Percentiles rank a stretch among this genome's conserved stretches.
Conservation (phyloP, 1,284 basidiomycete species). For the Pisolithus thermaeus region DNA sequence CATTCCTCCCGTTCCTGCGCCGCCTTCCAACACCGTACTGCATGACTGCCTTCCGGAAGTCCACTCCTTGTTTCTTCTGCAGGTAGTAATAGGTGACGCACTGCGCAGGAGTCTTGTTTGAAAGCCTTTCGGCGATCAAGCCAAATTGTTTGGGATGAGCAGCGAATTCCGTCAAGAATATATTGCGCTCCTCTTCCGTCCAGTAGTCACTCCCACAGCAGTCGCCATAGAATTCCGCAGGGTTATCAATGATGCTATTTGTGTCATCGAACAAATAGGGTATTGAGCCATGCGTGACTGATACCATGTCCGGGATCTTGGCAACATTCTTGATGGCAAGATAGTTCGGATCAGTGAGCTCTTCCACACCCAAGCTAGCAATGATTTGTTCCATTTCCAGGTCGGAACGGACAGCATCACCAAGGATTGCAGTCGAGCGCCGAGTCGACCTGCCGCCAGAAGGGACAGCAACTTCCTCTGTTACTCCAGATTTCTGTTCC, state of each 20-base stretch:
- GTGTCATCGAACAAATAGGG: constrained; percentile 77
- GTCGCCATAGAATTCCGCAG: constrained; percentile 72
- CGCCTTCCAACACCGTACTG: constrained; percentile 62
- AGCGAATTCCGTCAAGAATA: constrained; percentile 80
- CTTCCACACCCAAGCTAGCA: constrained; percentile 87
- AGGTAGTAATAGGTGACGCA: constrained; percentile 95
- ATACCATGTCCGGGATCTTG: constrained; percentile 87
- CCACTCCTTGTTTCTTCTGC: constrained; percentile 84
- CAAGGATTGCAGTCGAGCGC: constrained; percentile 63
- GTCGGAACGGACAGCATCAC: constrained; percentile 91
- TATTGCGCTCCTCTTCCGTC: constrained; percentile 81
- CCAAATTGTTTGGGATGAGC: constrained; percentile 93
- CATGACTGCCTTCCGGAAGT: constrained; percentile 74
- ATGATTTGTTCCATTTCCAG: constrained; percentile 97
- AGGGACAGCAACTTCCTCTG: constrained; percentile 40
- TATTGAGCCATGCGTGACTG: constrained; percentile 56
- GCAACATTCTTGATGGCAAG: constrained; percentile 88
- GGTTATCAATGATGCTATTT: constrained; percentile 77
- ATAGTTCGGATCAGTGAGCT: constrained; percentile 85
- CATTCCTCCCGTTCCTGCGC: constrained; percentile 49
- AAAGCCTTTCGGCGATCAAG: constrained; percentile 73
- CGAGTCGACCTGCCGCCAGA: constrained; percentile 61
- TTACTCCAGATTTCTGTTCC: constrained; percentile 23
- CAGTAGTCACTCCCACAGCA: constrained; percentile 72
- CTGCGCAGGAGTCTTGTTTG: constrained; percentile 83